Evolutionary conservation across 371 early-diverging fungal genomes (phyloP).

Genomic region (Apophysomyces trapeziformis): DNA sequence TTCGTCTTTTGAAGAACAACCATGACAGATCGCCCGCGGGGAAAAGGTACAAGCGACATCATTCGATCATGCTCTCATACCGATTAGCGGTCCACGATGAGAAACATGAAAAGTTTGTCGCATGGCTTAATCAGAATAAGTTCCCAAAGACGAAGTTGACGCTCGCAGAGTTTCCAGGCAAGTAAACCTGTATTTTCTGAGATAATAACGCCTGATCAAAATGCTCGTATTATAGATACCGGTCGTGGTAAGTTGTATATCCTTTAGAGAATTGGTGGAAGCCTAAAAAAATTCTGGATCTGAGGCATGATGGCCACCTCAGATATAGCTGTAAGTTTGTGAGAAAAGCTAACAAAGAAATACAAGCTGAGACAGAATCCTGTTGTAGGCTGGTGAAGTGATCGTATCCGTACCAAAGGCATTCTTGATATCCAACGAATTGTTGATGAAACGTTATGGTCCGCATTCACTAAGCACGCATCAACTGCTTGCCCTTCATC

Average conservation of each 20-base stretch:
- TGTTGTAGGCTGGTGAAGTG: conserved; percentile 54
- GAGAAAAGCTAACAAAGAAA: not conserved
- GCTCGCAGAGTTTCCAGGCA: conserved; percentile 61
- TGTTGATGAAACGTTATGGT: conserved; percentile 37
- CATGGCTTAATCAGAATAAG: conserved; percentile 52
- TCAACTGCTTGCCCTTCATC: conserved; percentile 57
- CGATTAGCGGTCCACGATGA: conserved; percentile 48
- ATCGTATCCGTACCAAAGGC: conserved; percentile 60
- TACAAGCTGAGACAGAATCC: not conserved
- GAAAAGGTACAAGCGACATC: not conserved
- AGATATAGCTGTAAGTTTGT: conserved; percentile 48
- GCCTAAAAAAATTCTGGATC: not conserved
- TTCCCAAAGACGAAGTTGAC: conserved; percentile 62
- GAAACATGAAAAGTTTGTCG: conserved; percentile 51
- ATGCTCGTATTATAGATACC: conserved; percentile 42
- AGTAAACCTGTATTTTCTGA: not conserved
- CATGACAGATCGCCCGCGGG: not conserved
- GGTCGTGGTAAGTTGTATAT: conserved; percentile 50
- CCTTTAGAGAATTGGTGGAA: not conserved
- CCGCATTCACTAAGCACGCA: conserved; percentile 49
- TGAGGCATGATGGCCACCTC: conserved; percentile 66
- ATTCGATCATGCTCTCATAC: not conserved
- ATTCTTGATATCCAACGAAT: conserved; percentile 53
- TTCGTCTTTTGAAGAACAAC: not conserved
- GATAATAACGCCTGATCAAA: not conserved